Percentiles rank a stretch among this genome's conserved stretches.
Evolutionary conservation across 2,329 filamentous ascomycete species (phyloP).

Genomic region (Penicillium sp.): DNA sequence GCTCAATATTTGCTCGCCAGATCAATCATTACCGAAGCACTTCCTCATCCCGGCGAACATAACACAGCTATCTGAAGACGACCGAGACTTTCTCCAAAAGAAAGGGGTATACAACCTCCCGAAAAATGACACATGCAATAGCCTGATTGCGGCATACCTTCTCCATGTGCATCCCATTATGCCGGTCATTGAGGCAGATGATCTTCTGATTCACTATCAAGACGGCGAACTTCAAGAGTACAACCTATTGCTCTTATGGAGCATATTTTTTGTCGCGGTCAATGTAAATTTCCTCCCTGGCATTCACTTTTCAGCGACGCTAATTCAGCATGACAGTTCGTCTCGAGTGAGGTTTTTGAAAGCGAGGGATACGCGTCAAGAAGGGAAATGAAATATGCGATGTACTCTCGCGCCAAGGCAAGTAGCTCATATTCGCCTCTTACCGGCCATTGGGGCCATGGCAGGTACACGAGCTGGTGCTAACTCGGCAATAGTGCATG

Average conservation of each 20-base stretch:
- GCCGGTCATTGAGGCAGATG: constrained; percentile 35
- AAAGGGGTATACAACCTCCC: constrained; percentile 40
- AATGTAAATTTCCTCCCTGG: constrained; percentile 25
- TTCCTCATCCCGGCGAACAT: constrained; percentile 16
- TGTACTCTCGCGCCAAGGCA: constrained; percentile 41
- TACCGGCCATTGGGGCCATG: neutral
- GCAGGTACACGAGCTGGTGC: neutral
- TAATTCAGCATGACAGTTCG: constrained; percentile 20
- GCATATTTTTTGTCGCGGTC: constrained; percentile 39
- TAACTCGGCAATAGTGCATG: constrained; percentile 12
- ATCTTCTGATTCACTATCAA: constrained; percentile 30
- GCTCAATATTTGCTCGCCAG: constrained; percentile 20
- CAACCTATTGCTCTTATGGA: constrained; percentile 42
- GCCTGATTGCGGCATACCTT: constrained; percentile 38
- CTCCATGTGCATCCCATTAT: constrained; percentile 40
- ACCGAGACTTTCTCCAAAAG: constrained; percentile 24
- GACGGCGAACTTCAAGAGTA: constrained; percentile 28
- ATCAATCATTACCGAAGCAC: constrained; percentile 19
- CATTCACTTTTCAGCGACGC: neutral
- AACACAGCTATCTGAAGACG: constrained; percentile 16
- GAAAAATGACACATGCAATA: constrained; percentile 27
- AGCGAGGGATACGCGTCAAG: constrained; percentile 33
- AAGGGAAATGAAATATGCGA: constrained; percentile 38
- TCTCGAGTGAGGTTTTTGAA: constrained; percentile 22
- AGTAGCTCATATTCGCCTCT: neutral